Conservation (phyloP, 2,329 filamentous ascomycete species). For the Lojkania enalia region DNA sequence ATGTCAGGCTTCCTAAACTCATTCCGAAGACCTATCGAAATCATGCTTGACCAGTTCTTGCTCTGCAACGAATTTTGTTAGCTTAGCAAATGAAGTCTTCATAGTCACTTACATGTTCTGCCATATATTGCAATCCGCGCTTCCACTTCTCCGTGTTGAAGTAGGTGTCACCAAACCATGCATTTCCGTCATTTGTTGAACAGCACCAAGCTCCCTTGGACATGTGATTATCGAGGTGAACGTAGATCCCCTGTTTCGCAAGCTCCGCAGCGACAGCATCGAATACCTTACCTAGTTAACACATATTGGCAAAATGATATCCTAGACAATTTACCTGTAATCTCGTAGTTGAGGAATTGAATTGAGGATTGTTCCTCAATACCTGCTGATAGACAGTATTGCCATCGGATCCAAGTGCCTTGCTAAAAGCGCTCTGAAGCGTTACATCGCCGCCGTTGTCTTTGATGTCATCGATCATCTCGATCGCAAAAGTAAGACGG, state of each 20-base stretch:
- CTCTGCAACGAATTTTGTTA: conserved; percentile 16
- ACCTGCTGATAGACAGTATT: conserved; percentile 55
- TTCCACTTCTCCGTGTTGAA: conserved; percentile 64
- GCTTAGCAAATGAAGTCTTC: not conserved
- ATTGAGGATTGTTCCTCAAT: conserved; percentile 60
- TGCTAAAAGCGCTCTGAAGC: conserved; percentile 35
- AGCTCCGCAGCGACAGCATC: conserved; percentile 58
- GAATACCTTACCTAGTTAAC: conserved; percentile 56
- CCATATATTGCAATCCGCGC: conserved; percentile 64
- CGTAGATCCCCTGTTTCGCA: conserved; percentile 46
- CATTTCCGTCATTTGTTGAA: conserved; percentile 55
- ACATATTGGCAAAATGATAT: not conserved
- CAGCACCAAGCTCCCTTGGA: conserved; percentile 42
- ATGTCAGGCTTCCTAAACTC: conserved; percentile 46
- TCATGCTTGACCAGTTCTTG: conserved; percentile 53
- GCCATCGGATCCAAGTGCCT: conserved; percentile 52
- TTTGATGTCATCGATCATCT: conserved; percentile 54
- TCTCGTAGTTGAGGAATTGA: conserved; percentile 54
- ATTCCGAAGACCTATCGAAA: conserved; percentile 62
- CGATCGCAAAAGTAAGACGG: conserved; percentile 64
- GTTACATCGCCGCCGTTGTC: conserved; percentile 39
- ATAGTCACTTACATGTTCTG: conserved; percentile 54
- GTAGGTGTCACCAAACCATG: conserved; percentile 62
- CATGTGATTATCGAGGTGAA: conserved; percentile 43
- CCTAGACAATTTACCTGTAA: conserved; percentile 40